A percentile compares a stretch with the other conserved stretches of the same genome.
Conservation (phyloP, 495 filamentous ascomycete species). For the Talaromyces trachyspermus region DNA sequence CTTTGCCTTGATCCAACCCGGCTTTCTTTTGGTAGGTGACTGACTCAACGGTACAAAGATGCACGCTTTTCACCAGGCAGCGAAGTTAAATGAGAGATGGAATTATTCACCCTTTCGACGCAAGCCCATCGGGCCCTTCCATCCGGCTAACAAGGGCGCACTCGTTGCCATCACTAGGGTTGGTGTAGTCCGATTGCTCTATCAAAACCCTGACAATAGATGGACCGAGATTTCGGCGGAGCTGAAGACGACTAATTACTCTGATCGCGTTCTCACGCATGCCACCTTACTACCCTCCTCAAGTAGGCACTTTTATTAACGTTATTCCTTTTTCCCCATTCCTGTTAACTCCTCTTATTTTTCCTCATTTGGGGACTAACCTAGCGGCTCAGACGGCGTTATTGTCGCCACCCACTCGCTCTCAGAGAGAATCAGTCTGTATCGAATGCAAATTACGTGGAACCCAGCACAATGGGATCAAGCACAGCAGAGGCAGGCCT, state of each 20-base stretch:
- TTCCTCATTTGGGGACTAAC: slow-evolving; percentile 5
- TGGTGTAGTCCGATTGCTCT: slow-evolving; percentile 63
- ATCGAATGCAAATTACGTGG: slow-evolving; percentile 50
- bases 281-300: slow-evolving; percentile 69
- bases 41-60: slow-evolving; percentile 22
- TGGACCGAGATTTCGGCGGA: slow-evolving; percentile 61
- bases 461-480: slow-evolving; percentile 35
- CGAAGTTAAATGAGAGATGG: slow-evolving; percentile 45
- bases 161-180: slow-evolving; percentile 63
- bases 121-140: slow-evolving; percentile 52
- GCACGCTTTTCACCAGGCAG: slow-evolving; percentile 45
- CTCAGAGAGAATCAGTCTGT: slow-evolving; percentile 57
- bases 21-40: slow-evolving; percentile 1
- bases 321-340: background rate
- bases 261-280: slow-evolving; percentile 69
- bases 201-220: slow-evolving; percentile 57
- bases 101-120: slow-evolving; percentile 41
- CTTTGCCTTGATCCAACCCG: slow-evolving; percentile 4
- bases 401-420: slow-evolving; percentile 59
- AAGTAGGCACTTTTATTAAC: slow-evolving; percentile 39
- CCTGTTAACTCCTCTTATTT: background rate
- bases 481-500: slow-evolving; percentile 21
- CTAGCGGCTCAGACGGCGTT: slow-evolving; percentile 36
- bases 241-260: slow-evolving; percentile 60
- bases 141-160: slow-evolving; percentile 60